phyloP scores from a whole-genome alignment of 2,329 filamentous ascomycete species.

The Aspergillus nomiae region DNA sequence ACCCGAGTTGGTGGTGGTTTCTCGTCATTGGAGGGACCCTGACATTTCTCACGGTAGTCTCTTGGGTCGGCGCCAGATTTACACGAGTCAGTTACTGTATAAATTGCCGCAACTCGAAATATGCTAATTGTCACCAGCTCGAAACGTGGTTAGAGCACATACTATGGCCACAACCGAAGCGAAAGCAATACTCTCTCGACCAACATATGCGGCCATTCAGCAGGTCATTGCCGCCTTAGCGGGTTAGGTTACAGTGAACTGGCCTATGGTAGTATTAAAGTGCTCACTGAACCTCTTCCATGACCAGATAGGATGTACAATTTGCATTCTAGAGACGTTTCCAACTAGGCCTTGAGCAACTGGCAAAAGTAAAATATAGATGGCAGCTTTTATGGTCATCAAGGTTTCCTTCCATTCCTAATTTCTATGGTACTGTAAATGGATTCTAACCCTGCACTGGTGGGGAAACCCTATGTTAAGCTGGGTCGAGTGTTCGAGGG shows the following conservation, averaged over 20 bases:
- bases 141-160: background rate
- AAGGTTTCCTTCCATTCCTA: no score
- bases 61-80: slow-evolving; percentile 15
- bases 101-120: no score
- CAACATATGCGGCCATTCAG: background rate
- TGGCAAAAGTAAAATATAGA: background rate
- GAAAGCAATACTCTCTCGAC: background rate
- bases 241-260: background rate
- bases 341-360: background rate
- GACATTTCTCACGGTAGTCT: slow-evolving; percentile 8
- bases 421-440: no score
- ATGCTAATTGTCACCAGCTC: background rate
- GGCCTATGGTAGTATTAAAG: background rate
- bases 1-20: slow-evolving; percentile 17
- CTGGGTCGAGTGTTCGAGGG: no score
- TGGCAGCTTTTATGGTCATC: no score
- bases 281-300: background rate
- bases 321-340: background rate
- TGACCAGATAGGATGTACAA: background rate
- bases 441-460: no score
- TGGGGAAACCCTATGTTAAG: no score
- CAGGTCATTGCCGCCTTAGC: background rate
- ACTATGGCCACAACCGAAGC: background rate
- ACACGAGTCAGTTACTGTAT: background rate
- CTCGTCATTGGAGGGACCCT: slow-evolving; percentile 11